phyloP scores from a whole-genome alignment of 768 basidiomycete genomes.

The Solioccasus polychromus region DNA sequence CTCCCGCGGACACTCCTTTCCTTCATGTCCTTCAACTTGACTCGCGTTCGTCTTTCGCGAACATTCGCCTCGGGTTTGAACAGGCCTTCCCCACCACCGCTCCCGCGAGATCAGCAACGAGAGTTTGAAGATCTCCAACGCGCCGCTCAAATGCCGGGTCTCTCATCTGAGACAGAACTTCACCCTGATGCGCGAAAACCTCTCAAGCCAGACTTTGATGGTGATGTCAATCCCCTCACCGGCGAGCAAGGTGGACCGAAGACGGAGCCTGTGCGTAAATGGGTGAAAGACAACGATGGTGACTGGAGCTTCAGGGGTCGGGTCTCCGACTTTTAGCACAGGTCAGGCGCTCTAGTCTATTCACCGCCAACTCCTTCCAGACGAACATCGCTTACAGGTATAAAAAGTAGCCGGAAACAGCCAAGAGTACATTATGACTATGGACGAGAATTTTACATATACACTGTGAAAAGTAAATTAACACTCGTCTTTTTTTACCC shows the following conservation, averaged over 20 bases:
- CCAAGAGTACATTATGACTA: slow-evolving; percentile 10
- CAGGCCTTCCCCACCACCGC: slow-evolving; percentile 70
- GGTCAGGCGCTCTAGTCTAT: slow-evolving; percentile 1
- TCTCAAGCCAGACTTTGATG: slow-evolving; percentile 68
- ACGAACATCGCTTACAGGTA: too few relatives aligned
- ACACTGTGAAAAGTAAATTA: slow-evolving; percentile 11
- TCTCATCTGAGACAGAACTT: slow-evolving; percentile 38
- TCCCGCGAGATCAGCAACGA: slow-evolving; percentile 72
- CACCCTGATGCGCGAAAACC: slow-evolving; percentile 71
- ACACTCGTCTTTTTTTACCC: slow-evolving; percentile 7
- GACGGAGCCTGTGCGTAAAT: slow-evolving; percentile 69
- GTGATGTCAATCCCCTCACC: slow-evolving; percentile 75
- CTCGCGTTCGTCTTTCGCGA: neutral
- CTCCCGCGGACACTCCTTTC: neutral
- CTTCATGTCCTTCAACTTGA: neutral
- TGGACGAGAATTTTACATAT: slow-evolving; percentile 16
- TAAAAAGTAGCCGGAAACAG: too few relatives aligned
- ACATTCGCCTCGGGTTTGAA: slow-evolving; percentile 37
- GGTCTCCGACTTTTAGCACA: slow-evolving; percentile 74
- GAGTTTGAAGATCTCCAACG: slow-evolving; percentile 86
- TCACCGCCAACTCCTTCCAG: neutral
- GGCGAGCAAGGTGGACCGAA: slow-evolving; percentile 89
- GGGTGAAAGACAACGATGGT: slow-evolving; percentile 50
- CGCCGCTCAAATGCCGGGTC: slow-evolving; percentile 49
- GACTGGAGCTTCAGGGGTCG: slow-evolving; percentile 93